Evolutionary conservation across 129 eudicot species (phyloP).

Genomic region (Daucus carota): DNA sequence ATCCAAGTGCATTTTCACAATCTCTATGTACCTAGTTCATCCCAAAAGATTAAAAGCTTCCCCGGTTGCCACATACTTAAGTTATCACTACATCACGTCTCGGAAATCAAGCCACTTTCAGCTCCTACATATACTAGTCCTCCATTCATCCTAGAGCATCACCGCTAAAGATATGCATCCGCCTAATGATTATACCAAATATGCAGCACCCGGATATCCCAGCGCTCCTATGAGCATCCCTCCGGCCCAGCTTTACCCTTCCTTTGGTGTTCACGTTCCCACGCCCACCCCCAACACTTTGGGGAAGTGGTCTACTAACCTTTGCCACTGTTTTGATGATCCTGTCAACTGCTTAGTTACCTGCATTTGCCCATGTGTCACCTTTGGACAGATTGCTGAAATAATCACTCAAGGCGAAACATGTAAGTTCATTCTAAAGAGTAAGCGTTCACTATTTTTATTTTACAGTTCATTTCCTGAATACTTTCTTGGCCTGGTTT

Average conservation of each 20-base stretch:
- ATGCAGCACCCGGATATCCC: constrained; percentile 5
- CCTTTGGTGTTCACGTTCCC: background rate
- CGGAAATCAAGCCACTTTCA: background rate
- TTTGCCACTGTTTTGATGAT: constrained; percentile 8
- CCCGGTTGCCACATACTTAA: background rate
- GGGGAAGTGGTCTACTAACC: constrained; percentile 2
- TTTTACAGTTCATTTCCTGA: background rate
- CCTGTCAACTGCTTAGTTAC: constrained; percentile 9
- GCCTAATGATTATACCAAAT: background rate
- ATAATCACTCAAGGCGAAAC: background rate
- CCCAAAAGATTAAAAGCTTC: background rate
- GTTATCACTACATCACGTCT: background rate
- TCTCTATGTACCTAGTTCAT: constrained; percentile 5
- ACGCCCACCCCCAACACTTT: background rate
- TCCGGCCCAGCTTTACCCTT: background rate
- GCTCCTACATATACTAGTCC: background rate
- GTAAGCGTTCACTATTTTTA: background rate
- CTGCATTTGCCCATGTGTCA: constrained; percentile 8
- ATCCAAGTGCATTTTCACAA: background rate
- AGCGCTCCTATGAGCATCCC: constrained; percentile 2
- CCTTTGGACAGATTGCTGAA: constrained; percentile 10
- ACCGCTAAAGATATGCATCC: background rate
- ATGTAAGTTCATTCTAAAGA: background rate
- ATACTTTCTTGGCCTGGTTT: background rate
- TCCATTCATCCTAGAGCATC: background rate